These are phyloP conservation scores for Heliamphora exappendiculata DNA, from an alignment of 148 eudicot species.

Conservation along the genomic window DNA sequence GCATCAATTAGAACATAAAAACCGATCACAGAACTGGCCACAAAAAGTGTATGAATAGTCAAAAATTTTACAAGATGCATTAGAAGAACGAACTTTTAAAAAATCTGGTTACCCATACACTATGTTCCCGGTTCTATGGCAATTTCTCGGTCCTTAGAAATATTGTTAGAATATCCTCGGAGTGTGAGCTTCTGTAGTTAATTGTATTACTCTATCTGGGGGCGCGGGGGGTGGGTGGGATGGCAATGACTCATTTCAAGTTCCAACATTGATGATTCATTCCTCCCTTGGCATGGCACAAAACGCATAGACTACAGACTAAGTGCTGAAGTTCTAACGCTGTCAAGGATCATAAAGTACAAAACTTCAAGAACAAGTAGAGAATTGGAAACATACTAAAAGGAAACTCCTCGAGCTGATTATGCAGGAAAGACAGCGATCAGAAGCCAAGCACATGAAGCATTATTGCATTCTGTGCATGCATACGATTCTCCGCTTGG, in stretches of 20 bases:
- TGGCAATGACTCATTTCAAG: not conserved
- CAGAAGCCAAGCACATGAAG: conserved; percentile 66
- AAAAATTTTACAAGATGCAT: no score
- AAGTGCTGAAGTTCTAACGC: not conserved
- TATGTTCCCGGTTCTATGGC: no score
- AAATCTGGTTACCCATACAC: no score
- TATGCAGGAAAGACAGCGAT: not conserved
- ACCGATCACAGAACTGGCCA: no score
- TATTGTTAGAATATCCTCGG: no score
- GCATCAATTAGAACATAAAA: not conserved
- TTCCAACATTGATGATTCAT: not conserved
- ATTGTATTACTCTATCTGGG: no score
- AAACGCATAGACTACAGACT: not conserved
- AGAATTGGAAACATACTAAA: not conserved
- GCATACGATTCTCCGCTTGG: conserved; percentile 97
- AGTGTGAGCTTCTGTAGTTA: no score
- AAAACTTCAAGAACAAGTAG: not conserved
- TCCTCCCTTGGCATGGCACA: not conserved
- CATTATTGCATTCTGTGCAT: conserved; percentile 96
- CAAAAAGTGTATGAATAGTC: no score
- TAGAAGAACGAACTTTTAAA: no score
- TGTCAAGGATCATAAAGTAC: not conserved
- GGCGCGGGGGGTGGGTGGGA: no score
- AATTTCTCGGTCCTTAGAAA: no score
- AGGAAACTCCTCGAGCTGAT: not conserved